These are phyloP conservation scores for Starmera stellimalicola DNA, from an alignment of 1,139 yeast genomes.

Conservation along the genomic window DNA sequence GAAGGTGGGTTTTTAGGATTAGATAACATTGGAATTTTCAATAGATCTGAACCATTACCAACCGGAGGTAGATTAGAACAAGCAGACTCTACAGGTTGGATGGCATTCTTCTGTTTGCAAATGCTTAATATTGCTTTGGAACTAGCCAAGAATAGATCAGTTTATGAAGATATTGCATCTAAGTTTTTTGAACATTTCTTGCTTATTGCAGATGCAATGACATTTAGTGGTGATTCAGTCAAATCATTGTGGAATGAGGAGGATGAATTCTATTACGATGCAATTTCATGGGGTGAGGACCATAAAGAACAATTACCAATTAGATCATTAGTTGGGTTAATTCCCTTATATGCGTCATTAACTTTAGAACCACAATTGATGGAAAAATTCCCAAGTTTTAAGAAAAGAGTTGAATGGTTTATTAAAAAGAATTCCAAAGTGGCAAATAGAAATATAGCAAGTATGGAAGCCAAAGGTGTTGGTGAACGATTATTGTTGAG, in stretches of 20 bases:
- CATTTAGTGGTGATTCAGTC: constrained; percentile 47
- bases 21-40: constrained; percentile 90
- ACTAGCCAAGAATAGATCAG: constrained; percentile 76
- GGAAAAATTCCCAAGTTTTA: constrained; percentile 74
- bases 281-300: constrained; percentile 64
- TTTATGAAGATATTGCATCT: constrained; percentile 90
- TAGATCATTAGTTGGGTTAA: constrained; percentile 84
- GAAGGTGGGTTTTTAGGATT: constrained; percentile 94
- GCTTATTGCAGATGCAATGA: constrained; percentile 92
- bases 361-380: constrained; percentile 84
- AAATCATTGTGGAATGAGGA: constrained; percentile 85
- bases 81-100: constrained; percentile 98
- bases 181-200: constrained; percentile 93
- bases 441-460: constrained; percentile 84
- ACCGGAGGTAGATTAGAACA: constrained; percentile 90
- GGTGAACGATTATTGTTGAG: constrained; percentile 81
- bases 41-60: constrained; percentile 90
- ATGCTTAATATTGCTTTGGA: constrained; percentile 93
- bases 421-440: constrained; percentile 61
- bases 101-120: constrained; percentile 88
- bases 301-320: constrained; percentile 72
- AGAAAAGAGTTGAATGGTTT: constrained; percentile 83
- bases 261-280: constrained; percentile 87
- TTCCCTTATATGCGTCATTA: constrained; percentile 85
- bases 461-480: constrained; percentile 77